phyloP scores from a whole-genome alignment of 495 filamentous ascomycete genomes.

The Beverwykella pulmonaria region DNA sequence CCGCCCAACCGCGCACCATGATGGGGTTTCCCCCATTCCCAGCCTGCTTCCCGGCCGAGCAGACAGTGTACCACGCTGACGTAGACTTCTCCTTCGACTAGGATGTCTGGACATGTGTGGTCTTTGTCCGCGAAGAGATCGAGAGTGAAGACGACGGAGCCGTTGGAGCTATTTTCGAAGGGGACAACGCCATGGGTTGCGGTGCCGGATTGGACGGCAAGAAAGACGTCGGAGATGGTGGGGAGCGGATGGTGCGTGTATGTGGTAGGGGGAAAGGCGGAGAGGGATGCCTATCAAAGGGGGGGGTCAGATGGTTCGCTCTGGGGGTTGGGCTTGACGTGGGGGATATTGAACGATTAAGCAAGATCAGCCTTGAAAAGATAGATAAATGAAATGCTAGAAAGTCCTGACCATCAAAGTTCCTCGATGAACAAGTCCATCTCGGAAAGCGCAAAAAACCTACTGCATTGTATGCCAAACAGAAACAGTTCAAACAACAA shows the following conservation, averaged over 20 bases:
- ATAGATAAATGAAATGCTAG: no score
- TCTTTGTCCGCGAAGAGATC: slow-evolving; percentile 80
- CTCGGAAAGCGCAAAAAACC: no score
- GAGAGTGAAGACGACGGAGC: slow-evolving; percentile 82
- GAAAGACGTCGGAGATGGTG: slow-evolving; percentile 70
- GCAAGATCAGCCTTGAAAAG: no score
- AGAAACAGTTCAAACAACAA: neutral
- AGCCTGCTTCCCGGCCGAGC: slow-evolving; percentile 50
- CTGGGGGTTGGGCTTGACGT: no score
- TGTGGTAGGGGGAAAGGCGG: slow-evolving; percentile 33
- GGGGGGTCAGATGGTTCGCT: neutral
- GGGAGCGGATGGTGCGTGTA: slow-evolving; percentile 37
- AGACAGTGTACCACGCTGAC: slow-evolving; percentile 85
- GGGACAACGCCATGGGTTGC: slow-evolving; percentile 80
- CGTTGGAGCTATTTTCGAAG: slow-evolving; percentile 95
- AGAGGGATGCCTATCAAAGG: slow-evolving; percentile 39
- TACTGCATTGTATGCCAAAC: no score
- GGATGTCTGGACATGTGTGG: slow-evolving; percentile 61
- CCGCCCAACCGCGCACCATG: neutral
- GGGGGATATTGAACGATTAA: no score
- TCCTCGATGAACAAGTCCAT: no score
- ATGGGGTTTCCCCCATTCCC: neutral
- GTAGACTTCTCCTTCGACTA: slow-evolving; percentile 79
- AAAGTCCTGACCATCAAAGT: no score
- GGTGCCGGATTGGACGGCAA: slow-evolving; percentile 65